A percentile compares a stretch with the other conserved stretches of the same genome.
These are phyloP conservation scores for Linum tenue DNA, from an alignment of 345 rosid genomes.

Conservation along the genomic window DNA sequence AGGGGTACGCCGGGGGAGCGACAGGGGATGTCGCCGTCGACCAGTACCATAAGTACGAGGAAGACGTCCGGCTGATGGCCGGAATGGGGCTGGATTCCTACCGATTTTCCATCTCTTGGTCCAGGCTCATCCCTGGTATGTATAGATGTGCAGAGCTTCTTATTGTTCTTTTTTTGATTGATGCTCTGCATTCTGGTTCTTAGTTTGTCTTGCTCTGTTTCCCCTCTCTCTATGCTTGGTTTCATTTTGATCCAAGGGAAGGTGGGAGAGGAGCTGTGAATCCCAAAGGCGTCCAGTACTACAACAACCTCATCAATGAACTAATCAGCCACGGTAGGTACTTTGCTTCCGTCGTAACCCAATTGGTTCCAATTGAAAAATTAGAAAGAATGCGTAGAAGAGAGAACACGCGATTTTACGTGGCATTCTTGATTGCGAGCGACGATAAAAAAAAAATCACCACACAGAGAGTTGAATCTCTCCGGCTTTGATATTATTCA, in stretches of 20 bases:
- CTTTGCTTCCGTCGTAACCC: too few relatives aligned
- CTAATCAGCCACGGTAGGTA: slow-evolving; percentile 35
- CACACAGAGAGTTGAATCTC: too few relatives aligned
- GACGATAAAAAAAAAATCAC: too few relatives aligned
- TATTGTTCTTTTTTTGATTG: background rate
- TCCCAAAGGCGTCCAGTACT: slow-evolving; percentile 43
- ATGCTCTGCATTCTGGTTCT: background rate
- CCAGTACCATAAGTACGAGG: slow-evolving; percentile 61
- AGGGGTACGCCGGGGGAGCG: slow-evolving; percentile 31
- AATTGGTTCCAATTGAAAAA: too few relatives aligned
- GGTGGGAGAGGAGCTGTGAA: slow-evolving; percentile 60
- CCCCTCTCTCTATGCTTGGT: background rate
- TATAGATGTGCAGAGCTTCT: background rate
- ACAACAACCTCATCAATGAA: slow-evolving; percentile 18
- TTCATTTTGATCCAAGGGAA: slow-evolving; percentile 11
- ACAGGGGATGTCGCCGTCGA: slow-evolving; percentile 46
- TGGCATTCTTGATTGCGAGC: slow-evolving; percentile 49
- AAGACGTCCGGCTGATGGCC: slow-evolving; percentile 73
- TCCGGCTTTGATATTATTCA: too few relatives aligned
- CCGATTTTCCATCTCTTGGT: slow-evolving; percentile 73
- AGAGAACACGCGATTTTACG: too few relatives aligned
- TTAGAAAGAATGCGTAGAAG: too few relatives aligned
- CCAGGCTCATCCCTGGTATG: slow-evolving; percentile 66
- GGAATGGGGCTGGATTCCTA: slow-evolving; percentile 54
- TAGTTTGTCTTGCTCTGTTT: background rate